Conservation (phyloP, 108 stramenopile species). For the Aureococcus anophagefferens region DNA sequence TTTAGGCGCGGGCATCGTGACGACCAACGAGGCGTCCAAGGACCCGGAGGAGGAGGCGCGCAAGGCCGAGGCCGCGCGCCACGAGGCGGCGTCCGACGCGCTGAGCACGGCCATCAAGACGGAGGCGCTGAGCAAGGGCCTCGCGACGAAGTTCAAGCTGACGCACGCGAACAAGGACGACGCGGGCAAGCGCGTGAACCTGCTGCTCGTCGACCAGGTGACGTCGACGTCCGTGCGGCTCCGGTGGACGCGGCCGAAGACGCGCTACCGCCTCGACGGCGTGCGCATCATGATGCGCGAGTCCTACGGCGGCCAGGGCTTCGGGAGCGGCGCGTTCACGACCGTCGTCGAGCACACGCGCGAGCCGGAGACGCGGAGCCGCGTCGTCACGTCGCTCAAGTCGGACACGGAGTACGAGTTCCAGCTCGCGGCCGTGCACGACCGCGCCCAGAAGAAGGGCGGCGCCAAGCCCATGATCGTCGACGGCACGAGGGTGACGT, state of each 20-base stretch:
- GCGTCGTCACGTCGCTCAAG: background rate
- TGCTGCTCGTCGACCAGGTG: background rate
- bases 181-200: too few relatives aligned
- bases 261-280: background rate
- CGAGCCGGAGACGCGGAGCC: background rate
- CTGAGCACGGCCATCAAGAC: too few relatives aligned
- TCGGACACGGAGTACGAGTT: background rate
- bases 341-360: background rate
- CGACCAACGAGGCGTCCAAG: too few relatives aligned
- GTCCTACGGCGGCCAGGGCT: background rate
- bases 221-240: background rate
- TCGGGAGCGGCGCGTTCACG: background rate
- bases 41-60: too few relatives aligned
- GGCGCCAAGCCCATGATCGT: background rate
- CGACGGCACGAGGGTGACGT: background rate
- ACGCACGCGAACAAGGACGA: too few relatives aligned
- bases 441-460: background rate
- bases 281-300: background rate
- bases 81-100: too few relatives aligned
- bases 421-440: background rate
- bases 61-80: too few relatives aligned
- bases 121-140: too few relatives aligned
- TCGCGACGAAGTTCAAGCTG: too few relatives aligned
- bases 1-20: too few relatives aligned
- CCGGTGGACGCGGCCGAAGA: background rate